These are phyloP conservation scores for Apiospora sp. DNA, from an alignment of 2,329 filamentous ascomycete genomes.

Conservation along the genomic window DNA sequence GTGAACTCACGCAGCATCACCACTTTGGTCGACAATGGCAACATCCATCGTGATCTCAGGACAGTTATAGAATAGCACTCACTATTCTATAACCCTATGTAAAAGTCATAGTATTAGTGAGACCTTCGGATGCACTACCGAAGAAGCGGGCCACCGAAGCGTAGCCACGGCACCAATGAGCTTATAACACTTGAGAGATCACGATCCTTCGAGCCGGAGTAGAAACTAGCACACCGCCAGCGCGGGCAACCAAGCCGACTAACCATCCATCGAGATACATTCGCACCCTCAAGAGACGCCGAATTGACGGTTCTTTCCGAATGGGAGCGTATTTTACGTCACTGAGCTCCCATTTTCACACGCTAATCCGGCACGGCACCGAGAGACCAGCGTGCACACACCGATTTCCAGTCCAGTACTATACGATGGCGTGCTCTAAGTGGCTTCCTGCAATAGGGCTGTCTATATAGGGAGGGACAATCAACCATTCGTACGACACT, in stretches of 20 bases:
- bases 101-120: neutral
- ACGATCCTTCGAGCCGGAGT: neutral
- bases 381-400: neutral
- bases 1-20: neutral
- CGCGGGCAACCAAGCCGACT: neutral
- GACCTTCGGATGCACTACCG: neutral
- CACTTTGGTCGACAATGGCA: neutral
- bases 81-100: neutral
- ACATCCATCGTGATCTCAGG: neutral
- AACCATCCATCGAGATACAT: neutral
- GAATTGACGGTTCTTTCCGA: neutral
- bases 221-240: conserved; percentile 9
- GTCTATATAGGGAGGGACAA: neutral
- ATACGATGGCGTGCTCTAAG: neutral
- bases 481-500: neutral
- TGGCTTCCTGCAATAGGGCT: neutral
- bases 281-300: neutral
- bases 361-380: neutral
- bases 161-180: neutral
- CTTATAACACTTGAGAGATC: neutral
- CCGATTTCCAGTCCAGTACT: neutral
- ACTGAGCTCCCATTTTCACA: neutral
- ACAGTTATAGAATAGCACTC: neutral
- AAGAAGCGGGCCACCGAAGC: neutral
- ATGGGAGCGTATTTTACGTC: neutral